A percentile compares a stretch with the other conserved stretches of the same genome.
phyloP scores from a whole-genome alignment of 2,329 filamentous ascomycete species.

The Kalaharituber pfeilii region DNA sequence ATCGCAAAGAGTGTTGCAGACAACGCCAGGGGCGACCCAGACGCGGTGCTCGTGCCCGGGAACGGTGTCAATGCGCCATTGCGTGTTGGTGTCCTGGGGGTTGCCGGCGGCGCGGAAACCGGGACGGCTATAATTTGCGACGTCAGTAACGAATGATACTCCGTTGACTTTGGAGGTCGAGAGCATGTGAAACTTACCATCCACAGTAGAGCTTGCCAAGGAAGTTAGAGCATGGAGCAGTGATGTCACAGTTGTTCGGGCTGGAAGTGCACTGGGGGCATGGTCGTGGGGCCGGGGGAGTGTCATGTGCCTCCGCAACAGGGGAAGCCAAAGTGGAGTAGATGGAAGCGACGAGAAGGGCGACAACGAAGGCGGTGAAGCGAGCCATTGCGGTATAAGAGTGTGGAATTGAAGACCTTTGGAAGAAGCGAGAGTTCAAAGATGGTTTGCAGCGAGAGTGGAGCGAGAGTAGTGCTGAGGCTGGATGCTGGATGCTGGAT shows the following conservation, averaged over 20 bases:
- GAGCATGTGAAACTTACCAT: neutral
- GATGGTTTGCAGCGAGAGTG: neutral
- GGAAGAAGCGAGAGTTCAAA: no score
- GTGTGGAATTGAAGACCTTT: no score
- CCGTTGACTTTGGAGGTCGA: neutral
- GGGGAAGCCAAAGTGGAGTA: neutral
- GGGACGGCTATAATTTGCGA: neutral
- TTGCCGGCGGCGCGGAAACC: neutral
- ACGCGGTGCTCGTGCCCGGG: neutral
- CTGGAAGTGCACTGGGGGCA: neutral
- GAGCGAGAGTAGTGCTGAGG: neutral
- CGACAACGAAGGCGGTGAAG: neutral
- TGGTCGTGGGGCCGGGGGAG: neutral
- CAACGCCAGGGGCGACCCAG: neutral
- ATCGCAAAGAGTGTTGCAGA: neutral
- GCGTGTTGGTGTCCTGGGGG: neutral
- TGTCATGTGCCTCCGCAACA: neutral
- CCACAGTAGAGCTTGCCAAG: neutral
- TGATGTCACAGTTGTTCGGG: conserved; percentile 1
- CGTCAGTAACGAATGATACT: neutral
- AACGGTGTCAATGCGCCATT: neutral
- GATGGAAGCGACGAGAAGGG: neutral
- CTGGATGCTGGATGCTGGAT: no score
- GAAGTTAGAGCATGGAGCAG: neutral
- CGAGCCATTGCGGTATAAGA: neutral